A percentile compares a stretch with the other conserved stretches of the same genome.
phyloP scores from a whole-genome alignment of 352 stramenopile genomes.

The Elongisporangium prolatum region DNA sequence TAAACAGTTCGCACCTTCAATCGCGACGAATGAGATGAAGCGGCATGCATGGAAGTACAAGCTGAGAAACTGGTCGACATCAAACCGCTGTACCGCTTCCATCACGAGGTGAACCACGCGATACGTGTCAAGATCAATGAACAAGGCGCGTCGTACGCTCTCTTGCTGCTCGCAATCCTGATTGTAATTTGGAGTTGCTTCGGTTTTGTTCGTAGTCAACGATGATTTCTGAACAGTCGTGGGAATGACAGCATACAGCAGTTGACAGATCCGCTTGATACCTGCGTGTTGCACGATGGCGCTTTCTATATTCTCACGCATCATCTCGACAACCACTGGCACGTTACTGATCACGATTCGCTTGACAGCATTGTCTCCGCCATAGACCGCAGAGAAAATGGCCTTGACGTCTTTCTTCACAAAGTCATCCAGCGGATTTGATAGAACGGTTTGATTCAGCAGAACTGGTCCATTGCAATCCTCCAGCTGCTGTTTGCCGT shows the following conservation, averaged over 20 bases:
- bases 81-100: constrained; percentile 40
- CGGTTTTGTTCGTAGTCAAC: background rate
- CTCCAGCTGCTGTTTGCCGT: constrained; percentile 44
- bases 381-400: constrained; percentile 65
- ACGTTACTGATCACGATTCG: constrained; percentile 57
- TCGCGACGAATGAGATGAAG: constrained; percentile 56
- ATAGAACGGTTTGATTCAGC: constrained; percentile 47
- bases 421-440: constrained; percentile 66
- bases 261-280: constrained; percentile 39
- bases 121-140: constrained; percentile 40
- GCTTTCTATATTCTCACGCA: constrained; percentile 51
- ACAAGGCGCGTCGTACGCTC: constrained; percentile 15
- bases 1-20: constrained; percentile 38
- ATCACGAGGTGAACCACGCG: constrained; percentile 29
- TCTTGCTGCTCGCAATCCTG: constrained; percentile 6
- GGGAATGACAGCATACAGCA: constrained; percentile 31
- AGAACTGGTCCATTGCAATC: constrained; percentile 28
- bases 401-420: constrained; percentile 71
- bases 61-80: constrained; percentile 46
- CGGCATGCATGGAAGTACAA: constrained; percentile 58
- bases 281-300: constrained; percentile 58
- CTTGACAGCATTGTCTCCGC: constrained; percentile 60
- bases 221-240: constrained; percentile 5
- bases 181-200: background rate
- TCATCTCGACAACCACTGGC: constrained; percentile 52